Conservation (phyloP, 2,329 filamentous ascomycete species). For the Colletotrichum tropicicola region DNA sequence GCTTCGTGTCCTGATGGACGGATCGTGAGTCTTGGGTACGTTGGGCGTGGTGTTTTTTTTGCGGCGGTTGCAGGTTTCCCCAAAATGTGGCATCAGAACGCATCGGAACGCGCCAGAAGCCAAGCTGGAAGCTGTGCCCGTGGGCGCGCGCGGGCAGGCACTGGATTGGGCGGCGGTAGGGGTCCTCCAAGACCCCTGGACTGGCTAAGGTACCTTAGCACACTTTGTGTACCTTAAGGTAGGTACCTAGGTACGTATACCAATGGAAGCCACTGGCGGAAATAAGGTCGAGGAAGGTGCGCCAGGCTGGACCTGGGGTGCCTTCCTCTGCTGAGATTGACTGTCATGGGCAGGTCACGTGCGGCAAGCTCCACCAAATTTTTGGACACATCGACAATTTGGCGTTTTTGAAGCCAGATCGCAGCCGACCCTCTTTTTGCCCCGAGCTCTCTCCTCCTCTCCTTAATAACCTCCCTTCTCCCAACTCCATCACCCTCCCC, state of each 20-base stretch:
- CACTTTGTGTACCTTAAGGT: slow-evolving; percentile 4
- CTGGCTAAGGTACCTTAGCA: neutral
- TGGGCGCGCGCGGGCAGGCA: slow-evolving; percentile 9
- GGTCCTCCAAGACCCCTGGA: slow-evolving; percentile 17
- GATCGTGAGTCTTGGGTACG: neutral
- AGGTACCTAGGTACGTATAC: neutral
- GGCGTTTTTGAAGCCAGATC: slow-evolving; percentile 54
- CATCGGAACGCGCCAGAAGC: slow-evolving; percentile 26
- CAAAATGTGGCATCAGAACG: slow-evolving; percentile 26
- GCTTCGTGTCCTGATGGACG: slow-evolving; percentile 5
- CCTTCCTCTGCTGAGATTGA: no score
- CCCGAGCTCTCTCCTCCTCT: slow-evolving; percentile 41
- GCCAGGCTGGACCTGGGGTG: no score
- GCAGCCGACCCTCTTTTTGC: slow-evolving; percentile 33
- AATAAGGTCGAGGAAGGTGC: neutral
- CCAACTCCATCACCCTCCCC: slow-evolving; percentile 40
- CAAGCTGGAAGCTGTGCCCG: neutral
- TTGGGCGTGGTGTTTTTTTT: neutral
- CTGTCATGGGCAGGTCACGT: no score
- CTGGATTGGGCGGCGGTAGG: slow-evolving; percentile 7
- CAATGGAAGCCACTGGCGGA: neutral
- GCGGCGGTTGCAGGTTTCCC: neutral
- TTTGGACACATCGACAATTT: slow-evolving; percentile 57
- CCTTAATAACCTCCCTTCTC: slow-evolving; percentile 43
- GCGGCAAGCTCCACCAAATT: slow-evolving; percentile 40